Conservation (phyloP, 208 protist species). For the Eutreptiella sp. region DNA sequence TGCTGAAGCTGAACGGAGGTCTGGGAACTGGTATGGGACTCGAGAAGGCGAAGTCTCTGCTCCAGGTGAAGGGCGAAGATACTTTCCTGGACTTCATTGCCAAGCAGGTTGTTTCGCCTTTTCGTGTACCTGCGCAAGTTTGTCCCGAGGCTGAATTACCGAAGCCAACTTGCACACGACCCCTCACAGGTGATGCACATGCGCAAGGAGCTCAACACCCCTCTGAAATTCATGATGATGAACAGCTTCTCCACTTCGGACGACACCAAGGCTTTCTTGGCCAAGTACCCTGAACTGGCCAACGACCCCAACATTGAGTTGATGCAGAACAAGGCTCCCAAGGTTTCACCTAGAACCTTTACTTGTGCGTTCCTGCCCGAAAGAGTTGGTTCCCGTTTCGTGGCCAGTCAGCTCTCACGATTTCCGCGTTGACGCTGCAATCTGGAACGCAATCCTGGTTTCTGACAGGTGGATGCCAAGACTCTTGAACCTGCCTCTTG, state of each 20-base stretch:
- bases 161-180: background rate
- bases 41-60: constrained; percentile 71
- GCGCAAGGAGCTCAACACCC: constrained; percentile 64
- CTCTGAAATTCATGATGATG: constrained; percentile 96
- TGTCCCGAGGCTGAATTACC: too few relatives aligned
- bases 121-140: constrained; percentile 39
- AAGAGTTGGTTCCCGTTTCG: background rate
- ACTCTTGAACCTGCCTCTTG: constrained; percentile 52
- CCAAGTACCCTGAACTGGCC: too few relatives aligned
- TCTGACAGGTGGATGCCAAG: too few relatives aligned
- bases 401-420: background rate
- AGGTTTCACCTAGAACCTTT: constrained; percentile 56
- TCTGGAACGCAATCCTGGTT: too few relatives aligned
- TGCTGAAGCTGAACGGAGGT: constrained; percentile 96
- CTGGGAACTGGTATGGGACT: constrained; percentile 83
- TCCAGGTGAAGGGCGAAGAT: constrained; percentile 80
- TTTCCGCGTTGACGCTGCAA: background rate
- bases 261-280: constrained; percentile 70
- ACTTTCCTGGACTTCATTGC: constrained; percentile 97
- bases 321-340: constrained; percentile 74
- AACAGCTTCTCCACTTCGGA: constrained; percentile 96
- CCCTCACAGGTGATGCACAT: constrained; percentile 76
- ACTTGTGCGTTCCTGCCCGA: constrained; percentile 21
- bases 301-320: constrained; percentile 54
- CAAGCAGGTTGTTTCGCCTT: too few relatives aligned